Base-by-base conservation (phyloP, 2,329 filamentous ascomycete species). In the Calonectria hawksworthii region DNA sequence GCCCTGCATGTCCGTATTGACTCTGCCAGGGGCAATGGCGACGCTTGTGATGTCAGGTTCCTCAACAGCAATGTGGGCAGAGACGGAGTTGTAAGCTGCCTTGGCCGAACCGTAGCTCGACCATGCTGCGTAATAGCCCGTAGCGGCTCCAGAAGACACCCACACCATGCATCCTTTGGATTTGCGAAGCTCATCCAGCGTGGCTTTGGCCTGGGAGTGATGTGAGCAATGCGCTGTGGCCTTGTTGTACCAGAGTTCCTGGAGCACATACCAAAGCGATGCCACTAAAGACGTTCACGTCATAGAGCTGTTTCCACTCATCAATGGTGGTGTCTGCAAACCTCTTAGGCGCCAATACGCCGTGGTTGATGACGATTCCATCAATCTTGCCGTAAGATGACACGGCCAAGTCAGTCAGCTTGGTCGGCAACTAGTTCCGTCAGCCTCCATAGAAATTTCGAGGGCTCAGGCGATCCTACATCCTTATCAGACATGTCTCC, bases 1-100 rank as follows among this genome's bases (percentile, higher is more conserved):
- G n/a, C 89, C 89, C 84, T 98, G 96, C 96, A 98, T 98, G 67
- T 93, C 93, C 0, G 96, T 98, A 82, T 98, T 94, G 10, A 98
- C 94, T 59, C 94, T 92, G 3, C 96, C 96, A 0, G 96, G 96
- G 5, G 93, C 89, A 41, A 98, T 87, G 0, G 94, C 89, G 0
- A 98, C 86, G 16, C 92, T 93, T 0, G 91, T 94, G 56, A 98
- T 92, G 18, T 93, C 89, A 1, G 93, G 92, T 84, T 98, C 96
- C 82, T 98, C 96, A 1, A 89, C 89, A 0, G 92, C 91, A 44
- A 98, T 85, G 44, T 96, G 95, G 52, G 90, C 86, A 0, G 93
- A 92, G 7, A 98, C 86, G 79, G 96, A 95, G 83, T 98, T 98
- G 80, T 97, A 83, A 1, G 94, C 95, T 0, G 95, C 95, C 85